Percentiles rank a stretch among this genome's conserved stretches.
phyloP scores from a whole-genome alignment of 1,284 basidiomycete species.

The Cryptococcus sp. region DNA sequence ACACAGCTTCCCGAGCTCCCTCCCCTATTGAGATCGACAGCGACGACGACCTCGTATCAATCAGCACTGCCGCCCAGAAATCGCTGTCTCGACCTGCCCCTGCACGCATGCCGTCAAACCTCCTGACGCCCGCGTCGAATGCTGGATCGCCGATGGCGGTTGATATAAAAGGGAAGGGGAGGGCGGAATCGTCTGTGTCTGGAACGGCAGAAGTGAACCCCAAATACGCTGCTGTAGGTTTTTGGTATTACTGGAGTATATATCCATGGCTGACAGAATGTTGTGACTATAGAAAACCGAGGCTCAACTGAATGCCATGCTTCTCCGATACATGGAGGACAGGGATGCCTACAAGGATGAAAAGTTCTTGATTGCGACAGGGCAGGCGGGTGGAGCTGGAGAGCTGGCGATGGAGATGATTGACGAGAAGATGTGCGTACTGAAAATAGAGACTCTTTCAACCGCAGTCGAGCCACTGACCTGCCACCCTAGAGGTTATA shows the following conservation, averaged over 20 bases:
- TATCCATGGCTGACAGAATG: neutral
- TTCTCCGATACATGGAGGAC: slow-evolving; percentile 12
- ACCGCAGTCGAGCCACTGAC: neutral
- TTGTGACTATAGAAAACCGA: neutral
- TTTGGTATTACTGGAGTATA: neutral
- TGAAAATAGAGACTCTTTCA: neutral
- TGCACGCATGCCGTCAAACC: neutral
- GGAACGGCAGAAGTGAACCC: neutral
- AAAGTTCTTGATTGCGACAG: slow-evolving; percentile 6
- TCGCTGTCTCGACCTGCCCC: neutral
- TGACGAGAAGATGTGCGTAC: slow-evolving; percentile 14
- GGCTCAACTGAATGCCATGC: neutral
- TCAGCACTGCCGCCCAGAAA: neutral
- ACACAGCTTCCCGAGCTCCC: no score
- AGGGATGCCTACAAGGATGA: slow-evolving; percentile 8
- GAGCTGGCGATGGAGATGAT: slow-evolving; percentile 7
- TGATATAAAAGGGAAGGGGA: slow-evolving; percentile 7
- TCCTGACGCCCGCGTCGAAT: slow-evolving; percentile 10
- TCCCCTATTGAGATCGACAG: neutral
- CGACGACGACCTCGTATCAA: neutral
- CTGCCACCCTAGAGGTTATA: slow-evolving; percentile 17
- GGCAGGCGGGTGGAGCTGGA: slow-evolving; percentile 1
- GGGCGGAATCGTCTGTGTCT: neutral
- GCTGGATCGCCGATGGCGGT: slow-evolving; percentile 9
- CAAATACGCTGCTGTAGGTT: neutral